A percentile compares a stretch with the other conserved stretches of the same genome.
phyloP scores from a whole-genome alignment of 306 rosid species.

The Dalbergia cultrata region DNA sequence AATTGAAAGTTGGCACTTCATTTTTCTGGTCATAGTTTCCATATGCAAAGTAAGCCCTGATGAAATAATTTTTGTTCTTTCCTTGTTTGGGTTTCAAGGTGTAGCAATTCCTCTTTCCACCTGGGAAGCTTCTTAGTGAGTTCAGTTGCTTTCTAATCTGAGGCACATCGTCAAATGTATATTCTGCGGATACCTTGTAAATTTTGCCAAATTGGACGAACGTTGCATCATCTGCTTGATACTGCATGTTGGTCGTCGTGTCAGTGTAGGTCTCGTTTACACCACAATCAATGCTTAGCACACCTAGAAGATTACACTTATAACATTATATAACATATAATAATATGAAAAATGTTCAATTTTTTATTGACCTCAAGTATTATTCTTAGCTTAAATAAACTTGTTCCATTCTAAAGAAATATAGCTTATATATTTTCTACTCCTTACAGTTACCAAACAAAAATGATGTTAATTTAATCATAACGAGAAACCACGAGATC shows the following conservation, averaged over 20 bases:
- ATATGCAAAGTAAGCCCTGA: conserved; percentile 51
- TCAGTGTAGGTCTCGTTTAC: conserved; percentile 23
- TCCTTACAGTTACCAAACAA: too few species aligned
- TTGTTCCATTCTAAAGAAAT: too few species aligned
- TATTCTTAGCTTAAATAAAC: too few species aligned
- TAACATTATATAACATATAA: too few species aligned
- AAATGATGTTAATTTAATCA: too few species aligned
- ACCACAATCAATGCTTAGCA: conserved; percentile 58
- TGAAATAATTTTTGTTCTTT: conserved; percentile 42
- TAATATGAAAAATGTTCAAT: too few species aligned
- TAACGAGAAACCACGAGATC: too few species aligned
- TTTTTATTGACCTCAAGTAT: too few species aligned
- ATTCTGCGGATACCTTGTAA: neutral
- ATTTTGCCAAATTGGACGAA: conserved; percentile 38
- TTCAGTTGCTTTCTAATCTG: neutral
- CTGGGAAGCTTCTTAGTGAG: conserved; percentile 58
- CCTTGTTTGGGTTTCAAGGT: conserved; percentile 50
- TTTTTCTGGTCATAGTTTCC: conserved; percentile 55
- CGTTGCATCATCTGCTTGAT: conserved; percentile 43
- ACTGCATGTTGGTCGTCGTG: neutral
- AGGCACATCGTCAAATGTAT: too few species aligned
- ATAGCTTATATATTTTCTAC: too few species aligned
- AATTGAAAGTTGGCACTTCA: conserved; percentile 43
- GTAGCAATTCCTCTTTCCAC: conserved; percentile 59
- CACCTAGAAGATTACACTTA: conserved; percentile 35